Evolutionary conservation across 2,329 filamentous ascomycete genomes (phyloP), one percentile per base, ranked within the genome.

Genomic region (Torrubiellomyces zombiae): DNA sequence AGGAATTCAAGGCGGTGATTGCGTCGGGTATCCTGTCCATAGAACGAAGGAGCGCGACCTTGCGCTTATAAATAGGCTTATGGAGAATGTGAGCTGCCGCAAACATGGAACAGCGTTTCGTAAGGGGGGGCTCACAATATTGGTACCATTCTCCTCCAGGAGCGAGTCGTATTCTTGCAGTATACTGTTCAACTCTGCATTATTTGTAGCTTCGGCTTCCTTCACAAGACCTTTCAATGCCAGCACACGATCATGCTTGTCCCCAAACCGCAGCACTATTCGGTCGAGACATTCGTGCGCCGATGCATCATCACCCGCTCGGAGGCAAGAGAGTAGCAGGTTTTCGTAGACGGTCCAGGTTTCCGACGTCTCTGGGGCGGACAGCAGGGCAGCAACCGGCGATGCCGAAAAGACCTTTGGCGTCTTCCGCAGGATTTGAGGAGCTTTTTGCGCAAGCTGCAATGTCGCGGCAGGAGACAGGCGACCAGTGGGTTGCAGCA

Each of bases 271-370:
- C 31, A 67, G 58, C 4, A 71, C 72, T 22, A 98, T 63, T 32
- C 75, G 68, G 41, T 79, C 68, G 18, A 95, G 63, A 44, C 79
- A 80, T 38, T 72, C 49, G 35, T 71, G 69, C 14, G 89, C 89
- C 14, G 79, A 69, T 34, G 69, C 57, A 39, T 91, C 76, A 48
- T 95, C 80, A 27, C 80, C 78, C 1, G 80, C 83, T 25, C 80
- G 76, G 18, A 98, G 65, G 42, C 80, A 89, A 16, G 82, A 72
- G 17, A 89, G 57, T 37, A 95, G 58, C 11, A 95, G 64, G 45
- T 92, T 89, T 54, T 95, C 86, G 50, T 89, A 79, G 21, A 69
- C 70, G 10, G 67, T 67, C 83, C 86, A 95, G 43, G 80, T 63
- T 36, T 92, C 82, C 27, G 78, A 62, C 0, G 73, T 74, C 47